These are phyloP conservation scores for Yarrowia deformans DNA, from an alignment of 805 yeast species.

Conservation along the genomic window DNA sequence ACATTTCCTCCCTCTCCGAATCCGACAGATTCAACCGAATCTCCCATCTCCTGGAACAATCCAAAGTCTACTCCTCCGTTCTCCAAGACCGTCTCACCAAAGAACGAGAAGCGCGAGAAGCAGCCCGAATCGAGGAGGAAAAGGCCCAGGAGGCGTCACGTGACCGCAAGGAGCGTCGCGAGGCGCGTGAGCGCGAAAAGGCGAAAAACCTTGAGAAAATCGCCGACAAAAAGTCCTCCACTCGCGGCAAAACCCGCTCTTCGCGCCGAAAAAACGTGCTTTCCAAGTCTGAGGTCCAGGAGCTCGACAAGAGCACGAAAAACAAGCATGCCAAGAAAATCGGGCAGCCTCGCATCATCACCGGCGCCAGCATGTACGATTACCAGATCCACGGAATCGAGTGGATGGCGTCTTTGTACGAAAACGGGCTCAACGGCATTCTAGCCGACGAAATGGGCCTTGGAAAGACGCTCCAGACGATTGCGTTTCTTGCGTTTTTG, in stretches of 20 bases:
- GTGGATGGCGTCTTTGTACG: constrained; percentile 87
- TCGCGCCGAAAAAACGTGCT: not conserved
- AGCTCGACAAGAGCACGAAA: not conserved
- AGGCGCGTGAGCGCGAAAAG: constrained; percentile 32
- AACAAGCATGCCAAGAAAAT: constrained; percentile 34
- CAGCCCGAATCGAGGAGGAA: constrained; percentile 37
- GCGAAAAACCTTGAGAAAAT: constrained; percentile 2
- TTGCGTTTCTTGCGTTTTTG: constrained; percentile 81
- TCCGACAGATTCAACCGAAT: constrained; percentile 30
- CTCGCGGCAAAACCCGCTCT: not conserved
- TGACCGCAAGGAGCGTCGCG: constrained; percentile 41
- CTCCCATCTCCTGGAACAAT: constrained; percentile 69
- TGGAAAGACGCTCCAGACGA: constrained; percentile 91
- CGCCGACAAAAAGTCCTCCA: constrained; percentile 8
- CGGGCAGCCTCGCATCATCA: constrained; percentile 62
- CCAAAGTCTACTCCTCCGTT: constrained; percentile 85
- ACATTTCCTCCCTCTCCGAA: constrained; percentile 23
- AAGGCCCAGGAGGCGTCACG: constrained; percentile 40
- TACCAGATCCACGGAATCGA: constrained; percentile 91
- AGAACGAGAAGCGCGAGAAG: constrained; percentile 46
- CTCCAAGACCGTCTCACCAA: constrained; percentile 72
- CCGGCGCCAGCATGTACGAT: constrained; percentile 71
- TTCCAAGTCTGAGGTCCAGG: constrained; percentile 12
- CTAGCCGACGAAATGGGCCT: constrained; percentile 98
- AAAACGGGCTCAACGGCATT: constrained; percentile 93